phyloP scores from a whole-genome alignment of 1,139 yeast genomes.

The Yamadazyma trypodendri region DNA sequence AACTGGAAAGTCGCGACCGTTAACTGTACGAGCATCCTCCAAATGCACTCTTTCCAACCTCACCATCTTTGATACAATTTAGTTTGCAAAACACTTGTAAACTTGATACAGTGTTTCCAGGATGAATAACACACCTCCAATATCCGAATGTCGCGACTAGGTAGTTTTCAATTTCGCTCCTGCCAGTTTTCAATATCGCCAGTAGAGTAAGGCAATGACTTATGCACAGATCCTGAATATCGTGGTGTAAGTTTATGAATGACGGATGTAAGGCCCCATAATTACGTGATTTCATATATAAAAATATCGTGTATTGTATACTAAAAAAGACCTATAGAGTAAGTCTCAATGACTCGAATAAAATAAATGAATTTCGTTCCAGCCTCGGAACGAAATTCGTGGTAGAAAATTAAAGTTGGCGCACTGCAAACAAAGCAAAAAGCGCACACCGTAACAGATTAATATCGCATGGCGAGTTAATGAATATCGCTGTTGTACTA shows the following conservation, averaged over 20 bases:
- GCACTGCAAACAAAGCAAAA: conserved; percentile 2
- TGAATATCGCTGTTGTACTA: conserved; percentile 1
- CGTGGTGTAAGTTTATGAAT: conserved; percentile 1
- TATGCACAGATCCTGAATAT: conserved; percentile 1
- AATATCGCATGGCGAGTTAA: neutral
- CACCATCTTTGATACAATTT: too few relatives aligned
- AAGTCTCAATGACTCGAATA: conserved; percentile 1
- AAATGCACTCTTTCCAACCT: too few relatives aligned
- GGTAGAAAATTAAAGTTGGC: conserved; percentile 1
- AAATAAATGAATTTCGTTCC: neutral
- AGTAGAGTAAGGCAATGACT: conserved; percentile 1
- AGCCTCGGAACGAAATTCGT: conserved; percentile 1
- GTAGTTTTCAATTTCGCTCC: conserved; percentile 1
- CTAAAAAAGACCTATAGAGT: neutral
- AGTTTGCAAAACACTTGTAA: too few relatives aligned
- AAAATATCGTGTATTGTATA: conserved; percentile 1
- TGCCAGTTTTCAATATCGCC: conserved; percentile 1
- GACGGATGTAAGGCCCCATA: conserved; percentile 2
- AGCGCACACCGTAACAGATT: conserved; percentile 1
- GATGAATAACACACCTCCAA: conserved; percentile 6
- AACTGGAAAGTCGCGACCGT: conserved; percentile 10
- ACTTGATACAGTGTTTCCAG: too few relatives aligned
- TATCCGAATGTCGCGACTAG: conserved; percentile 8
- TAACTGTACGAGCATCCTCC: conserved; percentile 2
- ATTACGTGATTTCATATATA: conserved; percentile 1